Conservation (phyloP, 169 alveolate genomes). For the Perkinsus marinus region DNA sequence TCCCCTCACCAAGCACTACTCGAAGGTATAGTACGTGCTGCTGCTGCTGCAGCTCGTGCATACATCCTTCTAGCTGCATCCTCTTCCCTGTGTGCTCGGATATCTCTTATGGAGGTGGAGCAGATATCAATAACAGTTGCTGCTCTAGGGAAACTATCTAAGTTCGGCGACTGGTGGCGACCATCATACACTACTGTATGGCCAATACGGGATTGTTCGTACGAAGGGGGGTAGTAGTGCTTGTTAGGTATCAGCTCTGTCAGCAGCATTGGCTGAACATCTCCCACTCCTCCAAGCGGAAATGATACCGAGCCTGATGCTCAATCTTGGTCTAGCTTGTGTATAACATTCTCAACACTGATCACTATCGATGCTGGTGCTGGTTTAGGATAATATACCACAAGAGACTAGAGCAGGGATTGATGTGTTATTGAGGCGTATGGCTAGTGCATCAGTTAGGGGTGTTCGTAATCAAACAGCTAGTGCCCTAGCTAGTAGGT, state of each 20-base stretch:
- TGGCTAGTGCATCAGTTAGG: not conserved
- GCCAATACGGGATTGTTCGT: not conserved
- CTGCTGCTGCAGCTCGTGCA: not conserved
- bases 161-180: not conserved
- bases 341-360: not conserved
- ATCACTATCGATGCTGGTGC: not conserved
- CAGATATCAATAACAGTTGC: not conserved
- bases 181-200: not conserved
- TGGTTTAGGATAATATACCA: not conserved
- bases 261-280: not conserved
- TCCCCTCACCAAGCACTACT: not conserved
- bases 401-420: not conserved
- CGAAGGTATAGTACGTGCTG: not conserved
- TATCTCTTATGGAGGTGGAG: not conserved
- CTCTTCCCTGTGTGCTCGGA: not conserved
- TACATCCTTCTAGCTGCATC: not conserved
- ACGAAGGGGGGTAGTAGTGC: not conserved
- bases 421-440: not conserved
- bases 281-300: not conserved
- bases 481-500: not conserved
- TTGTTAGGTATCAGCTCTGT: not conserved
- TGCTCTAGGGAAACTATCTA: not conserved
- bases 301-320: not conserved
- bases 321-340: not conserved
- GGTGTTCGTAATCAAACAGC: not conserved